Percentiles rank a stretch among this genome's conserved stretches.
Conservation (phyloP, 1,284 basidiomycete species). For the Cryptococcus sp. region DNA sequence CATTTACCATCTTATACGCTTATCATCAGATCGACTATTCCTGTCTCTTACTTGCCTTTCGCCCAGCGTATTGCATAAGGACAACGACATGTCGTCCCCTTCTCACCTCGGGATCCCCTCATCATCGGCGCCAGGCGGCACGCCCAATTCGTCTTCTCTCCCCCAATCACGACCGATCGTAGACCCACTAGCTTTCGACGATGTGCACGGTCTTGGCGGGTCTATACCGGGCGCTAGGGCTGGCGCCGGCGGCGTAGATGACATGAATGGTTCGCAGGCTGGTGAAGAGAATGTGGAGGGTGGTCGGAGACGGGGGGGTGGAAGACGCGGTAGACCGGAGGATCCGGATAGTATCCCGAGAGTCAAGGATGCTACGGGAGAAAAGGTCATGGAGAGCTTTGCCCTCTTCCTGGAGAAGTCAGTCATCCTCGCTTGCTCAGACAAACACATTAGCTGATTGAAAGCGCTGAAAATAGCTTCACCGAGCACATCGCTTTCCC, state of each 20-base stretch:
- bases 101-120: constrained; percentile 31
- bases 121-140: constrained; percentile 34
- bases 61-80: neutral
- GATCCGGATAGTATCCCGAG: constrained; percentile 69
- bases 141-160: constrained; percentile 36
- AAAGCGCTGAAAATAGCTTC: constrained; percentile 59
- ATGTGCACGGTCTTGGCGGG: constrained; percentile 46
- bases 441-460: constrained; percentile 3
- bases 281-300: constrained; percentile 21
- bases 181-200: constrained; percentile 45
- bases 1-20: neutral
- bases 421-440: constrained; percentile 43
- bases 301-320: constrained; percentile 9
- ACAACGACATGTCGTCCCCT: constrained; percentile 42
- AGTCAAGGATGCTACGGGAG: constrained; percentile 88
- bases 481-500: constrained; percentile 75
- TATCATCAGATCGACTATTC: neutral
- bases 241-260: constrained; percentile 1
- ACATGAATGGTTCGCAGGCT: constrained; percentile 17
- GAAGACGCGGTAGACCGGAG: constrained; percentile 21
- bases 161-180: constrained; percentile 34
- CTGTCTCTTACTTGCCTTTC: neutral
- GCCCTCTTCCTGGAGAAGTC: constrained; percentile 87
- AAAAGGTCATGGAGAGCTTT: constrained; percentile 87
- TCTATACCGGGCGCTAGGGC: constrained; percentile 18